Base-by-base conservation (phyloP, 2,329 filamentous ascomycete species). In the Cytospora leucostoma region DNA sequence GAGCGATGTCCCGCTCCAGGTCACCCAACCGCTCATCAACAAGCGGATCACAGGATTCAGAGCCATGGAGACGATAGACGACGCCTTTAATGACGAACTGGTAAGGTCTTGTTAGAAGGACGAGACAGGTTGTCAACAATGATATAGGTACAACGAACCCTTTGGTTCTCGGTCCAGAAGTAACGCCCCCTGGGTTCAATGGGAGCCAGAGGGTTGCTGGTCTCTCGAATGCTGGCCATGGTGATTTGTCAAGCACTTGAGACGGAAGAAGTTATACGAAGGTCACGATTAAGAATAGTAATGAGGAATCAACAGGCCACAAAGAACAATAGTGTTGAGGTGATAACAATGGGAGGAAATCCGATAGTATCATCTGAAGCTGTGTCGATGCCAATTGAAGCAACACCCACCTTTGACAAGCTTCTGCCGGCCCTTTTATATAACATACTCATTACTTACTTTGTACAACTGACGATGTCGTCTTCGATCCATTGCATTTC, bases 111-210 rank as follows among this genome's bases (percentile, higher is more conserved):
- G 55, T 56, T 52, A 58, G 38, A 50, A 56, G 7, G 27, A 21
- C 5, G 8, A n/a, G 17, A 7, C 1, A 37, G 11, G 11, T 17
- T 15, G n/a, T 7, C 6, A 7, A 32, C 0, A 17, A 5, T 21
- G 54, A 1, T 17, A 19, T 19, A 19, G n/a, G 21, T 17, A n/a
- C 4, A 19, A 38, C 62, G 57, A 61, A 65, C 65, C 35, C 65
- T 27, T 27, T 51, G 55, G 44, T 35, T 38, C 19, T 52, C 62
- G 19, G 49, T 65, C 51, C 63, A 76, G 56, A 70, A 75, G 51
- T 70, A 76, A 33, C 69, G 81, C 5, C 68, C 73, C 33, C 32
- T 51, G 37, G 50, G n/a, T 34, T 55, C 27, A 38, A 65, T 57
- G 32, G 53, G 54, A 27, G 38, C n/a, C 4, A 44, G 34, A 21